phyloP scores from a whole-genome alignment of 2,329 filamentous ascomycete genomes.

The Didymosphaeria variabile region DNA sequence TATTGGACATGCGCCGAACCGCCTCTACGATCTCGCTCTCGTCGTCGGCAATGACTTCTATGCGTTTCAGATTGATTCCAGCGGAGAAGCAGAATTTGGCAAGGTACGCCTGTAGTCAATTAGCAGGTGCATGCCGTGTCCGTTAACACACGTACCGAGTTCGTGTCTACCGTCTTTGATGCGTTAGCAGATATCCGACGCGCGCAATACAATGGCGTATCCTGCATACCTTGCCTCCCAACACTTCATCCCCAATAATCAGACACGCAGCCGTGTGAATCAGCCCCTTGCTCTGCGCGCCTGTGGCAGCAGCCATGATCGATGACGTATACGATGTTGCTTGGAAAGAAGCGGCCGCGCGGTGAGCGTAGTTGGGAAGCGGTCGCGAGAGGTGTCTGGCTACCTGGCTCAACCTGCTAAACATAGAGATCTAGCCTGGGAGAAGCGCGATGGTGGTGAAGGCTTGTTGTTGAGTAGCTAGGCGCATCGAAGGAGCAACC shows the following conservation, averaged over 20 bases:
- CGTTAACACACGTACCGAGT: conserved; percentile 55
- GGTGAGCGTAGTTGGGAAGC: conserved; percentile 65
- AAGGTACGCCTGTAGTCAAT: conserved; percentile 59
- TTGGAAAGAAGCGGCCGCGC: conserved; percentile 49
- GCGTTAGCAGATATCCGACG: conserved; percentile 29
- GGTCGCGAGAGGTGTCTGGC: conserved; percentile 75
- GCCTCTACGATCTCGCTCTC: conserved; percentile 90
- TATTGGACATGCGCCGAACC: conserved; percentile 82
- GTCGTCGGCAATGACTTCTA: conserved; percentile 95
- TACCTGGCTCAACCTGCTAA: conserved; percentile 77
- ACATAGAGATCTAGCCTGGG: conserved; percentile 64
- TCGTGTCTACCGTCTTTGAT: conserved; percentile 69
- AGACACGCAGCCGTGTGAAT: conserved; percentile 92
- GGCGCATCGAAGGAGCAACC: conserved; percentile 23
- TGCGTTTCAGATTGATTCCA: conserved; percentile 76
- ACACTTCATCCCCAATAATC: conserved; percentile 96
- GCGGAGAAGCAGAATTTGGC: conserved; percentile 73
- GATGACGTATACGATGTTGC: conserved; percentile 49
- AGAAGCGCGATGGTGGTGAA: neutral
- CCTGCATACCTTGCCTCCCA: conserved; percentile 83
- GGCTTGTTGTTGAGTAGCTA: conserved; percentile 28
- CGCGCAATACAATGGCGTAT: conserved; percentile 7
- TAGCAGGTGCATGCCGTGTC: conserved; percentile 20
- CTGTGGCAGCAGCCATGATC: conserved; percentile 54
- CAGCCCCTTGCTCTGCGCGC: conserved; percentile 64